Conservation (phyloP, 2,329 filamentous ascomycete genomes). For the Penicillium sp. region DNA sequence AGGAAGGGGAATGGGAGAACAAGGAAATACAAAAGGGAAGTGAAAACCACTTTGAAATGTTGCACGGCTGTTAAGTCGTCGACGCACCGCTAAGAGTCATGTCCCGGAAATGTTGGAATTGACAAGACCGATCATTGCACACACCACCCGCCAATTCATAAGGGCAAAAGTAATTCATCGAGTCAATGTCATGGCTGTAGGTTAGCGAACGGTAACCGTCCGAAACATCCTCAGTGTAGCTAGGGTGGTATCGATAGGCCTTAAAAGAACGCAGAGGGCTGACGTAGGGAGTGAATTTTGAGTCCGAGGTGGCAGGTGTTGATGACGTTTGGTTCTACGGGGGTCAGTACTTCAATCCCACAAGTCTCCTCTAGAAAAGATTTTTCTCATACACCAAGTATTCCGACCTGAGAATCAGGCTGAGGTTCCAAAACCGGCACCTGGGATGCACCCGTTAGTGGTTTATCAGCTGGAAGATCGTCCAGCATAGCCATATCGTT, state of each 20-base stretch:
- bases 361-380: slow-evolving; percentile 10
- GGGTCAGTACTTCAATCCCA: slow-evolving; percentile 28
- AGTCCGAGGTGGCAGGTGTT: slow-evolving; percentile 11
- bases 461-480: slow-evolving; percentile 25
- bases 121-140: slow-evolving; percentile 74
- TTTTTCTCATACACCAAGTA: slow-evolving; percentile 35
- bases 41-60: slow-evolving; percentile 23
- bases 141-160: slow-evolving; percentile 68
- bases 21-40: slow-evolving; percentile 16
- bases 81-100: slow-evolving; percentile 75
- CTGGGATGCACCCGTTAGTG: slow-evolving; percentile 35
- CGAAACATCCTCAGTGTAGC: slow-evolving; percentile 66
- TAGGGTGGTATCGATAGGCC: slow-evolving; percentile 85
- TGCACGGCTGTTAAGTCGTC: slow-evolving; percentile 32
- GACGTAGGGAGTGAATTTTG: slow-evolving; percentile 66
- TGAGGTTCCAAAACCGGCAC: slow-evolving; percentile 22
- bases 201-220: slow-evolving; percentile 86
- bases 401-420: slow-evolving; percentile 26
- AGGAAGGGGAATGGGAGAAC: slow-evolving; percentile 1
- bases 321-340: slow-evolving; percentile 26
- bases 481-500: slow-evolving; percentile 22
- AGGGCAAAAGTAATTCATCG: slow-evolving; percentile 70
- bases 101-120: slow-evolving; percentile 75
- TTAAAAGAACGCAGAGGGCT: slow-evolving; percentile 81
- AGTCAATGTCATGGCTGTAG: slow-evolving; percentile 87